Conservation (phyloP, 1,284 basidiomycete species). For the Ustilago curta region DNA sequence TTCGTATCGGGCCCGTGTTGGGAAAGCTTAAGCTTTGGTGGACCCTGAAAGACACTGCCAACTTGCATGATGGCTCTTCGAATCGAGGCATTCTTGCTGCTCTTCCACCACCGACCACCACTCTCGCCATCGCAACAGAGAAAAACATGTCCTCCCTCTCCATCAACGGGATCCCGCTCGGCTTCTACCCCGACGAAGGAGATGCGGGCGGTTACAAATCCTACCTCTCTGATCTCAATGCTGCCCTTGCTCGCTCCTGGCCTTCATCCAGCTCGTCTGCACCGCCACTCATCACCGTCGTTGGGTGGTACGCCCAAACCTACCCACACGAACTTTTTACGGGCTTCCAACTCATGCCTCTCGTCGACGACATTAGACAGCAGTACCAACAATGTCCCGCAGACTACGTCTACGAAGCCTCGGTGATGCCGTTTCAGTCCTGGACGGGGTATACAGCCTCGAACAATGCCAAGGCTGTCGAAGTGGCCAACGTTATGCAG, state of each 20-base stretch:
- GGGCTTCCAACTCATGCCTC: conserved; percentile 39
- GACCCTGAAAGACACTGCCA: background rate
- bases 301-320: conserved; percentile 45
- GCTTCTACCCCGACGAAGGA: conserved; percentile 46
- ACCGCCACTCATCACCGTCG: conserved; percentile 17
- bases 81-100: background rate
- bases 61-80: too few relatives aligned
- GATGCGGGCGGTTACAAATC: conserved; percentile 38
- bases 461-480: conserved; percentile 17
- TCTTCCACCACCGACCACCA: background rate
- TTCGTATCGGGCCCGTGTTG: background rate
- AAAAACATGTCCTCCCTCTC: conserved; percentile 10
- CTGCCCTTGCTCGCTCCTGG: conserved; percentile 16
- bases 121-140: too few relatives aligned
- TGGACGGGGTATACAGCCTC: conserved; percentile 28
- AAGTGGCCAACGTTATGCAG: conserved; percentile 30
- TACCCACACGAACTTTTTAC: conserved; percentile 26
- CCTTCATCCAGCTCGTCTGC: background rate
- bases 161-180: conserved; percentile 23
- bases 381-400: background rate
- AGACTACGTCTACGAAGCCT: conserved; percentile 26
- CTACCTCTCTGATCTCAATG: conserved; percentile 38
- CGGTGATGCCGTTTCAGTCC: conserved; percentile 41
- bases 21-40: background rate
- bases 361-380: conserved; percentile 31